Evolutionary conservation across 1,139 yeast genomes (phyloP).

Genomic region (Kurtzmaniella quercitrusa): DNA sequence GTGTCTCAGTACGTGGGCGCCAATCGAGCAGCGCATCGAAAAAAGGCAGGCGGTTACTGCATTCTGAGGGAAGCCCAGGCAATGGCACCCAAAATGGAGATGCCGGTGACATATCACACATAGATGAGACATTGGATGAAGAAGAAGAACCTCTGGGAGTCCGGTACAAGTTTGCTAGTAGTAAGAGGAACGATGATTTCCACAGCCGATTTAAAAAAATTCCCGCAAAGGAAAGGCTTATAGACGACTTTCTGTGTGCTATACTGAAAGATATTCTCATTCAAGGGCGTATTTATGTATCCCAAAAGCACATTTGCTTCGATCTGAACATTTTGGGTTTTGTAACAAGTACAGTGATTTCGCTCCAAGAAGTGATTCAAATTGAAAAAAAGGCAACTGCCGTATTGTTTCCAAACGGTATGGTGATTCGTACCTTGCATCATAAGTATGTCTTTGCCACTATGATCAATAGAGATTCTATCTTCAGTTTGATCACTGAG

Average conservation of each 20-base stretch:
- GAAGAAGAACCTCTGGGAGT: background rate
- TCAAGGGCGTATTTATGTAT: conserved; percentile 67
- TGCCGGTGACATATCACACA: background rate
- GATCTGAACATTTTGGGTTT: conserved; percentile 73
- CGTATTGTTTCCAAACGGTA: conserved; percentile 71
- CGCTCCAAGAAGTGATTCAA: conserved; percentile 65
- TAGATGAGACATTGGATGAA: background rate
- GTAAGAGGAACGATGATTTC: conserved; percentile 50
- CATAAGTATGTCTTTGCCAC: conserved; percentile 72
- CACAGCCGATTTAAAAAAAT: conserved; percentile 58
- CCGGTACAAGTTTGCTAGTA: conserved; percentile 3
- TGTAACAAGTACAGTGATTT: conserved; percentile 64
- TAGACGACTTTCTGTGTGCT: conserved; percentile 72
- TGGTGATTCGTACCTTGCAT: conserved; percentile 65
- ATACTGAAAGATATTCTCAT: conserved; percentile 64
- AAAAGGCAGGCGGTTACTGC: background rate
- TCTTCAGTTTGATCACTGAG: conserved; percentile 56
- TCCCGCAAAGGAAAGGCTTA: conserved; percentile 48
- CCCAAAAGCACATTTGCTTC: conserved; percentile 59
- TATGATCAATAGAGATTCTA: conserved; percentile 61
- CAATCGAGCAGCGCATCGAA: background rate
- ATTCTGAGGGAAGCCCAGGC: background rate
- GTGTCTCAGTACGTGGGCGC: background rate
- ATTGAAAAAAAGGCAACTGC: conserved; percentile 73
- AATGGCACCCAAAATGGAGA: background rate